Conservation (phyloP, 2,329 filamentous ascomycete species). For the Cadophora sp. region DNA sequence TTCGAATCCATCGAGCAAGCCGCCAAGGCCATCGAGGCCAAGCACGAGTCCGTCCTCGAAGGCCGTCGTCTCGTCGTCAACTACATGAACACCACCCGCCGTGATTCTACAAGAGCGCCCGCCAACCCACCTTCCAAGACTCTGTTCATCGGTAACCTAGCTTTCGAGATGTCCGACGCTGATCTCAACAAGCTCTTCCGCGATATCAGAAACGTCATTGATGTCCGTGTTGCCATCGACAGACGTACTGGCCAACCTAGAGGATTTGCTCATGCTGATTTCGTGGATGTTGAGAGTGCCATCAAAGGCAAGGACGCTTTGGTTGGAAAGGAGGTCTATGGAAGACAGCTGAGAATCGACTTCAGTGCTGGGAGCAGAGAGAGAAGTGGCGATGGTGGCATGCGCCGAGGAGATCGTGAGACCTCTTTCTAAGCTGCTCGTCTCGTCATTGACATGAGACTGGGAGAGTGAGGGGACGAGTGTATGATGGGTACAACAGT, state of each 20-base stretch:
- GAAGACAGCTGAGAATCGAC: conserved; percentile 70
- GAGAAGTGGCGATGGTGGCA: conserved; percentile 17
- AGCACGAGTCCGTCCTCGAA: conserved; percentile 66
- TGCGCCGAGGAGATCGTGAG: neutral
- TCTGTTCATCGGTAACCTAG: conserved; percentile 85
- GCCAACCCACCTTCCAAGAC: conserved; percentile 63
- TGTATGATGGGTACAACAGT: conserved; percentile 13
- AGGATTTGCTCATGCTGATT: conserved; percentile 87
- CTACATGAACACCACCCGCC: conserved; percentile 48
- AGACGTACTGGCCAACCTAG: conserved; percentile 79
- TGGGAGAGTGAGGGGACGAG: neutral
- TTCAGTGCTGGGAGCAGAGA: conserved; percentile 49
- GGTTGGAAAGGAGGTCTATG: conserved; percentile 64
- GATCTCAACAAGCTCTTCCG: conserved; percentile 82
- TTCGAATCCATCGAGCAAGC: conserved; percentile 62
- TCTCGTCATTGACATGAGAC: neutral
- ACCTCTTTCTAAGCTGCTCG: neutral
- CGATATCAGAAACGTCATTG: conserved; percentile 70
- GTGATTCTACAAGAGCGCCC: conserved; percentile 1
- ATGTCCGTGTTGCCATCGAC: conserved; percentile 85
- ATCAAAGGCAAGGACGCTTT: conserved; percentile 63
- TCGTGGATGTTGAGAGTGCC: conserved; percentile 72
- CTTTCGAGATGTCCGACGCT: conserved; percentile 83
- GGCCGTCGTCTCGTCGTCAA: conserved; percentile 70
- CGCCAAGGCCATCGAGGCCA: conserved; percentile 59